A percentile compares a stretch with the other conserved stretches of the same genome.
Conservation (phyloP, 768 basidiomycete species). For the Termitomyces sp. region DNA sequence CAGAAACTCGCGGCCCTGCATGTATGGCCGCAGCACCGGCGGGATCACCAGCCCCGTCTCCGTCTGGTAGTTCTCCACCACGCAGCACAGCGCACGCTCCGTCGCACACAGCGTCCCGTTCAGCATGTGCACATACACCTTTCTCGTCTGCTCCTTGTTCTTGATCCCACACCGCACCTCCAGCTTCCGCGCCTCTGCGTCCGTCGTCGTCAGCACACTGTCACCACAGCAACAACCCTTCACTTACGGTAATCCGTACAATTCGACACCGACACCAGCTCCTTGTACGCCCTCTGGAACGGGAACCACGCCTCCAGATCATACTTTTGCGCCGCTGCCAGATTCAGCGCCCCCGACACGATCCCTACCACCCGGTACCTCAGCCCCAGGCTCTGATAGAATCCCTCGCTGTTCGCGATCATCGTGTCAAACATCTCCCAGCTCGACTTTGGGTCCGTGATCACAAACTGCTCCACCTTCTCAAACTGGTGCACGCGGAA, state of each 20-base stretch:
- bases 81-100: slow-evolving; percentile 91
- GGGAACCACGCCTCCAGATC: slow-evolving; percentile 99
- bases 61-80: slow-evolving; percentile 99
- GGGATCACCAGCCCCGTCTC: slow-evolving; percentile 92
- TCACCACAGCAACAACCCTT: slow-evolving; percentile 29
- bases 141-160: slow-evolving; percentile 83
- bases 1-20: slow-evolving; percentile 91
- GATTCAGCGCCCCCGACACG: slow-evolving; percentile 94
- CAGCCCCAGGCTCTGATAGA: slow-evolving; percentile 92
- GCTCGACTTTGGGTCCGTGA: slow-evolving; percentile 92
- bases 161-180: slow-evolving; percentile 95
- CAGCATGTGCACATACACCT: slow-evolving; percentile 98
- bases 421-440: slow-evolving; percentile 93
- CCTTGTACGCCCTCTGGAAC: slow-evolving; percentile 94
- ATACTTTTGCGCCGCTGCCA: slow-evolving; percentile 96
- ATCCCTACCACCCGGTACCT: slow-evolving; percentile 93
- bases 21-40: slow-evolving; percentile 87
- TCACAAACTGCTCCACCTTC: slow-evolving; percentile 96
- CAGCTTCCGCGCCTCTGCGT: slow-evolving; percentile 82
- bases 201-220: slow-evolving; percentile 3
- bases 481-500: slow-evolving; percentile 99
- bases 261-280: slow-evolving; percentile 96
- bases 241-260: slow-evolving; percentile 97
- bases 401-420: slow-evolving; percentile 86
- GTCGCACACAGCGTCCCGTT: slow-evolving; percentile 98